Evolutionary conservation across 208 protist genomes (phyloP), one percentile per base, ranked within the genome.

Genomic region (Entamoeba dispar): DNA sequence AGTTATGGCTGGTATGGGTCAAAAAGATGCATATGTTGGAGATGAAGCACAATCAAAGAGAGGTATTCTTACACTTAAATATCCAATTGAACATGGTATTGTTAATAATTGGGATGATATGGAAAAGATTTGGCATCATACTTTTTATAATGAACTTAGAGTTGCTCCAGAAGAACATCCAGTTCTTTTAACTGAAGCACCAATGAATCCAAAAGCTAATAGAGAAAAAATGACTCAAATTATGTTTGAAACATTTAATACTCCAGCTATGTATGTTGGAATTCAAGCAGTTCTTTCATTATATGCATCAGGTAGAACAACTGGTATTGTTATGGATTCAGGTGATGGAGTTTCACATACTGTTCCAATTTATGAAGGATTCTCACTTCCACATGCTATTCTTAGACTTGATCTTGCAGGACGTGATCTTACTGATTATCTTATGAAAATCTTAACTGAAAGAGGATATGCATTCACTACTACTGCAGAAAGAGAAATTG

Each of bases 231-330:
- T n/a, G n/a, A n/a, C n/a, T n/a, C n/a, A n/a, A n/a, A n/a, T n/a
- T n/a, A n/a, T n/a, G n/a, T n/a, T n/a, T n/a, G n/a, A n/a, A n/a
- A n/a, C n/a, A n/a, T n/a, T n/a, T n/a, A n/a, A n/a, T n/a, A 69
- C 94, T 5, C 94, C 50, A 17, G 92, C 93, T 73, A 91, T 95
- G 43, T 95, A 95, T 92, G 91, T 95, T 92, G 50, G 69, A 49
- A 93, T 94, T 92, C 94, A 95, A 69, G 94, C 93, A 7, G 93
- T 95, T 17, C 92, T 95, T 14, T 93, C 93, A 14, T 55, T 95
- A 4, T 95, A 95, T 34, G 49, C 91, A 61, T 93, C 91, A 61
- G 95, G 95, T 34, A 34, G 94, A 61, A 94, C 94, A 4, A 98
- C 97, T 43, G n/a, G 93, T 6, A 51, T 93, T 19, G 93, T 94